Conservation (phyloP, 345 rosid species). For the Geranium brycei region DNA sequence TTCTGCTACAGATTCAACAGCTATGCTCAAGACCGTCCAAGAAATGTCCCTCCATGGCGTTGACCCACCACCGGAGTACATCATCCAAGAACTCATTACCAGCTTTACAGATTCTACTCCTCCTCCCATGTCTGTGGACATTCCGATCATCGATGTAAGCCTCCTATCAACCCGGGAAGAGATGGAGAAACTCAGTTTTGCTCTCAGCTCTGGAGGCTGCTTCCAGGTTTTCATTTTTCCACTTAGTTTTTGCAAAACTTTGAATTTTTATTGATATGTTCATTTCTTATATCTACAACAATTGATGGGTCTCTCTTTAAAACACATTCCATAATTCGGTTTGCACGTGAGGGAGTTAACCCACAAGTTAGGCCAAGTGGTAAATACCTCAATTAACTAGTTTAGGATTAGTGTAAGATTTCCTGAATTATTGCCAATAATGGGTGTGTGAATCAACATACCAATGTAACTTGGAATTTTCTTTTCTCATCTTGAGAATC, state of each 20-base stretch:
- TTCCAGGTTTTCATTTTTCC: constrained; percentile 21
- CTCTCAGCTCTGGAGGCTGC: constrained; percentile 22
- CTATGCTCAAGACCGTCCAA: constrained; percentile 7
- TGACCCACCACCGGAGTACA: constrained; percentile 17
- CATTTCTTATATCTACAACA: too few relatives aligned
- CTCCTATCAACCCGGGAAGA: constrained; percentile 7
- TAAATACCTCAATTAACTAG: too few relatives aligned
- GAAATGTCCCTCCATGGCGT: constrained; percentile 15
- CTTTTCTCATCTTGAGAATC: too few relatives aligned
- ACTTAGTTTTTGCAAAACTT: not conserved
- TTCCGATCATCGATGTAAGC: constrained; percentile 14
- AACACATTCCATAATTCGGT: too few relatives aligned
- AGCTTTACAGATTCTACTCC: constrained; percentile 10
- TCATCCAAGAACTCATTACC: constrained; percentile 12
- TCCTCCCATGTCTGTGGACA: not conserved
- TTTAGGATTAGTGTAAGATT: too few relatives aligned
- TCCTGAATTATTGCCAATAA: too few relatives aligned
- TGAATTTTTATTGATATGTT: too few relatives aligned
- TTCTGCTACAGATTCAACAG: not conserved
- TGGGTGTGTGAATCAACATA: too few relatives aligned
- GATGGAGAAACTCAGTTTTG: constrained; percentile 15
- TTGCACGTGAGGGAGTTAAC: too few relatives aligned
- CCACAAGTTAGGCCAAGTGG: too few relatives aligned
- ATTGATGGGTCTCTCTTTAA: too few relatives aligned
- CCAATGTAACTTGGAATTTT: too few relatives aligned